phyloP scores from a whole-genome alignment of 129 eudicot species.

The Artemisia tridentata region DNA sequence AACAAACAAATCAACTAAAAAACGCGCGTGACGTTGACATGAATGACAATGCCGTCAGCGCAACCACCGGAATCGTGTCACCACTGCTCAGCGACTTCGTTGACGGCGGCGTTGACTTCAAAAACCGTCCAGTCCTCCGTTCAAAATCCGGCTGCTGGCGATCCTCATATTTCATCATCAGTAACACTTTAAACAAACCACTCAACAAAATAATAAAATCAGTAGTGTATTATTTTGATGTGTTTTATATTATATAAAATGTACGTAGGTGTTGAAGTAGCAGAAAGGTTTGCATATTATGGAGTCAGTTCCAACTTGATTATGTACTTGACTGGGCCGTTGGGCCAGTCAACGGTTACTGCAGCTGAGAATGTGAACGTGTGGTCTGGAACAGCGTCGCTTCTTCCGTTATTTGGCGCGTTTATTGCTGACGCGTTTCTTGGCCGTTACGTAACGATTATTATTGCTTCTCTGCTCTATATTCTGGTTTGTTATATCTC shows the following conservation, averaged over 20 bases:
- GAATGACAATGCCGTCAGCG: conserved; percentile 6
- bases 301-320: conserved; percentile 57
- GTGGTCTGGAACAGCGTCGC: conserved; percentile 59
- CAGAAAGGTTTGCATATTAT: conserved; percentile 61
- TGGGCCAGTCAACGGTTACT: conserved; percentile 65
- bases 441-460: conserved; percentile 59
- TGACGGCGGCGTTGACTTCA: conserved; percentile 39
- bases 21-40: not conserved
- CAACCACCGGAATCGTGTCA: not conserved
- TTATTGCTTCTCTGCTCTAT: conserved; percentile 56
- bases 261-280: conserved; percentile 16
- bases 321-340: conserved; percentile 40
- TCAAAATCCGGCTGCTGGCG: conserved; percentile 50
- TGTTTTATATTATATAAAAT: no score
- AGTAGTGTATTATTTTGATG: no score
- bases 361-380: conserved; percentile 69
- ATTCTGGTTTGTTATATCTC: conserved; percentile 59
- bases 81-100: conserved; percentile 33
- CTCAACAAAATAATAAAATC: no score
- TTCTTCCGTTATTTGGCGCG: conserved; percentile 65
- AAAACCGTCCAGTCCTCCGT: conserved; percentile 50
- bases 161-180: conserved; percentile 18
- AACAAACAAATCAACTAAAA: no score
- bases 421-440: conserved; percentile 61
- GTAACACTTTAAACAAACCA: not conserved